phyloP scores from a whole-genome alignment of 768 basidiomycete species.

The Lactarius psammicola region DNA sequence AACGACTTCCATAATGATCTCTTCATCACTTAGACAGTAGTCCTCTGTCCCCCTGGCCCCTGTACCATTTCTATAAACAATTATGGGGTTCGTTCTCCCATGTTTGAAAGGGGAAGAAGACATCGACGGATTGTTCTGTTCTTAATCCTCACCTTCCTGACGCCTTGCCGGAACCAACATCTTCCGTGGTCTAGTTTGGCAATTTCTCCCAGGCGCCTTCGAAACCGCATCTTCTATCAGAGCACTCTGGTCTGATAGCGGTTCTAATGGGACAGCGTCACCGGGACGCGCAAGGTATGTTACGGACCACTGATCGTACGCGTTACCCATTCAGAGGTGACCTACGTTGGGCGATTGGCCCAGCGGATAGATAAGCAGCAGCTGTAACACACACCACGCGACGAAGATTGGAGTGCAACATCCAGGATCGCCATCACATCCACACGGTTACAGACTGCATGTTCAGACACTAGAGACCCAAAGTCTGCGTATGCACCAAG shows the following conservation, averaged over 20 bases:
- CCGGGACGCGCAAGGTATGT: constrained; percentile 68
- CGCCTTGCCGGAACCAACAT: constrained; percentile 44
- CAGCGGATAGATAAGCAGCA: constrained; percentile 45
- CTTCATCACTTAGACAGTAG: background rate
- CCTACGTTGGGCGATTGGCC: too few species aligned
- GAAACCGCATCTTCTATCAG: constrained; percentile 47
- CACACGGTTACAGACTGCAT: constrained; percentile 36
- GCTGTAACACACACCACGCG: constrained; percentile 40
- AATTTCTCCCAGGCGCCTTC: constrained; percentile 37
- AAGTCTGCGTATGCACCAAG: constrained; percentile 26
- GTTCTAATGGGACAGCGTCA: constrained; percentile 49
- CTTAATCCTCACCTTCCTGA: constrained; percentile 42
- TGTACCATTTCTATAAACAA: constrained; percentile 7
- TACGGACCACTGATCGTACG: constrained; percentile 64
- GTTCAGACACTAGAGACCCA: constrained; percentile 40
- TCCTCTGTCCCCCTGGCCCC: constrained; percentile 21
- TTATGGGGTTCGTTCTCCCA: background rate
- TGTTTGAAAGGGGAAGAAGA: background rate
- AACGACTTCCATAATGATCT: background rate
- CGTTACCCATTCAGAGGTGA: too few species aligned
- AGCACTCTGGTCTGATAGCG: constrained; percentile 51
- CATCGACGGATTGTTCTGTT: constrained; percentile 41
- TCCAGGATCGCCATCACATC: constrained; percentile 29
- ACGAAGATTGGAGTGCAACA: constrained; percentile 35
- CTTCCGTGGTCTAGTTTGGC: constrained; percentile 39